Base-by-base conservation (phyloP, 768 basidiomycete species). In the Goffeauzyma gilvescens region DNA sequence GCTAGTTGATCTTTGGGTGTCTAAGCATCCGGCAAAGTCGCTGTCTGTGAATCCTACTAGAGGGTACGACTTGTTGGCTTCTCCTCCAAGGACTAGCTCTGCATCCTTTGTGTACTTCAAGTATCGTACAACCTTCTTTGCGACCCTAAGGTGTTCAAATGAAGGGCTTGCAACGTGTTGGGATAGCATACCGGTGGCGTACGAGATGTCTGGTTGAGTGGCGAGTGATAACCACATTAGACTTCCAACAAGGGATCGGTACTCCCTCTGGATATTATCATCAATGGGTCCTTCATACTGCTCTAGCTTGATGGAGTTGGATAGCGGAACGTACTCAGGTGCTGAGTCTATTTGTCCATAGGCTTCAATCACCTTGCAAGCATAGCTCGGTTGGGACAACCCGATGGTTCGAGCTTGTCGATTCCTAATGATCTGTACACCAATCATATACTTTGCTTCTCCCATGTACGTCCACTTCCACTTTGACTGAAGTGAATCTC, bases 201-300 rank as follows among this genome's bases (percentile, higher is more conserved):
- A 58, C 1, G 59, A 41, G 22, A 66, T 61, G 51, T 67, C 66
- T 6, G 64, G 64, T 24, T 58, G 48, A 17, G 61, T 65, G n/a
- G 49, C 53, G 8, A 63, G 37, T 14, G 62, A 55, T 3, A 57
- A 48, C 44, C 63, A 66, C 54, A 61, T 60, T 22, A 65, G 49
- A 2, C 55, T 51, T 3, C 59, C 63, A 33, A 63, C 50, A 18
- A 52, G 25, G 9, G 23, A 20, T 18, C 22, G 34, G 37, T 50
- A 50, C 28, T 28, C 35, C 4, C 12, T 20, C 14, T 34, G 33
- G n/a, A 32, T 10, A 24, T n/a, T n/a, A n/a, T n/a, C n/a, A n/a
- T n/a, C n/a, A n/a, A n/a, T n/a, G n/a, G n/a, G n/a, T n/a, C n/a
- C n/a, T n/a, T n/a, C n/a, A n/a, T n/a, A n/a, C n/a, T n/a, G n/a